Conservation (phyloP, 768 basidiomycete genomes). For the Podaxis mareebaensis region DNA sequence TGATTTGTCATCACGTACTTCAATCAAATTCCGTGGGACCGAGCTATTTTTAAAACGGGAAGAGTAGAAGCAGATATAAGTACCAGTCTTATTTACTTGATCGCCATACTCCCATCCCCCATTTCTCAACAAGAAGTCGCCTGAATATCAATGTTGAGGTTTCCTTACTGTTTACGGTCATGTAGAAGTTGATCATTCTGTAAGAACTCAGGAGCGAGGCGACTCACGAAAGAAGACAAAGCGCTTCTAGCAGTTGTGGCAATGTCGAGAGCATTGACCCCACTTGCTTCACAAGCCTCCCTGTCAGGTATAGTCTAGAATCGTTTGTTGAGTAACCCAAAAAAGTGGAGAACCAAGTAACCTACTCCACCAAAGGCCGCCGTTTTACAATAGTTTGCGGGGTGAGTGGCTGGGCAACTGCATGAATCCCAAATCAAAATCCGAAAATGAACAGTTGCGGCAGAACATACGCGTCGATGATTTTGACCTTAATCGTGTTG, state of each 20-base stretch:
- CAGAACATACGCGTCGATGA: constrained; percentile 28
- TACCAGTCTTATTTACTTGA: background rate
- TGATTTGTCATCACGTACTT: background rate
- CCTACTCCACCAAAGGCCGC: constrained; percentile 24
- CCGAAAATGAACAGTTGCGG: background rate
- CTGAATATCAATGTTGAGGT: constrained; percentile 28
- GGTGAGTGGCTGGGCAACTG: constrained; percentile 33
- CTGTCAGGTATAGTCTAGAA: constrained; percentile 26
- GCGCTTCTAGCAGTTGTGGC: constrained; percentile 31
- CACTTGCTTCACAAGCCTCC: constrained; percentile 31
- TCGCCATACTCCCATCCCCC: background rate
- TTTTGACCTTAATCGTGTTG: constrained; percentile 33
- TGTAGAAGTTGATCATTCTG: background rate
- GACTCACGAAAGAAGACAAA: constrained; percentile 33
- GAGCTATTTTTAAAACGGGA: background rate
- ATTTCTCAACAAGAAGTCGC: constrained; percentile 21
- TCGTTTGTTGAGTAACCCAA: background rate
- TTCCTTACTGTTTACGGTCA: constrained; percentile 23
- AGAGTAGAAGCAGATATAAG: too few species aligned
- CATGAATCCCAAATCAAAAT: constrained; percentile 7
- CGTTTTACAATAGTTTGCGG: constrained; percentile 36
- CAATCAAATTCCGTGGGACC: background rate
- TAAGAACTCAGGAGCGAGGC: too few species aligned
- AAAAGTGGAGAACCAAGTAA: background rate
- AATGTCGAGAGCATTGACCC: constrained; percentile 34